Conservation (phyloP, 2,329 filamentous ascomycete genomes). For the Ilyonectria sp. region DNA sequence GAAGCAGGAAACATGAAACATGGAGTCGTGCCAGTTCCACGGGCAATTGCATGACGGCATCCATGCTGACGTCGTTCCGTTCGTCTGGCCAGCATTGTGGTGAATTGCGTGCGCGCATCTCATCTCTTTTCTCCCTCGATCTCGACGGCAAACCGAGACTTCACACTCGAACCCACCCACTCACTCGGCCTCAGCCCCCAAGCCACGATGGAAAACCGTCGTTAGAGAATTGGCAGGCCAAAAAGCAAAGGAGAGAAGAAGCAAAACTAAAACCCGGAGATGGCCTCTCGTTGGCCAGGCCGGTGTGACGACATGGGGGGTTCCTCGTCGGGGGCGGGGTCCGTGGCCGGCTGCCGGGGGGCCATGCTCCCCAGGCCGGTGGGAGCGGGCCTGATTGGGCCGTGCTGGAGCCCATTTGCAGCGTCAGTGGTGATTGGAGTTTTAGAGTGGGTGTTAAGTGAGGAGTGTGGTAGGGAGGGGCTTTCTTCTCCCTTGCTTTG, state of each 20-base stretch:
- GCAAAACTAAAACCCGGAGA: conserved; percentile 17
- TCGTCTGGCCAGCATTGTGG: not conserved
- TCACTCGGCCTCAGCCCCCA: conserved; percentile 8
- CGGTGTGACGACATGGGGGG: conserved; percentile 33
- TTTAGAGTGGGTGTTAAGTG: conserved; percentile 31
- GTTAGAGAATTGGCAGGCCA: conserved; percentile 21
- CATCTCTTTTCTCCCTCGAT: not conserved
- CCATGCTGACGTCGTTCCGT: not conserved
- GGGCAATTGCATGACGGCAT: conserved; percentile 17
- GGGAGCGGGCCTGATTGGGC: conserved; percentile 49
- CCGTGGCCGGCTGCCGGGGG: conserved; percentile 45
- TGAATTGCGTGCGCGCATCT: not conserved
- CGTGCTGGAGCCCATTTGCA: not conserved
- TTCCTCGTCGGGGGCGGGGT: conserved; percentile 38
- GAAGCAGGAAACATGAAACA: conserved; percentile 10
- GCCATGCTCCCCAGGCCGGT: conserved; percentile 47
- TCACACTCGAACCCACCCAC: not conserved
- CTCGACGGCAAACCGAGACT: not conserved
- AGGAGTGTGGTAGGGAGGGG: not conserved
- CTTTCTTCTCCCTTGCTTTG: conserved; percentile 18
- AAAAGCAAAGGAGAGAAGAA: conserved; percentile 29
- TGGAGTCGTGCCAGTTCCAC: conserved; percentile 20
- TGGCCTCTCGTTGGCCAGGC: conserved; percentile 10
- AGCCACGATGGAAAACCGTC: conserved; percentile 32
- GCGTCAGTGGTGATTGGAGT: conserved; percentile 22